Evolutionary conservation across 176 grass and related monocot genomes (phyloP), one percentile per base, ranked within the genome.

Genomic region (Cenchrus fungigraminus): DNA sequence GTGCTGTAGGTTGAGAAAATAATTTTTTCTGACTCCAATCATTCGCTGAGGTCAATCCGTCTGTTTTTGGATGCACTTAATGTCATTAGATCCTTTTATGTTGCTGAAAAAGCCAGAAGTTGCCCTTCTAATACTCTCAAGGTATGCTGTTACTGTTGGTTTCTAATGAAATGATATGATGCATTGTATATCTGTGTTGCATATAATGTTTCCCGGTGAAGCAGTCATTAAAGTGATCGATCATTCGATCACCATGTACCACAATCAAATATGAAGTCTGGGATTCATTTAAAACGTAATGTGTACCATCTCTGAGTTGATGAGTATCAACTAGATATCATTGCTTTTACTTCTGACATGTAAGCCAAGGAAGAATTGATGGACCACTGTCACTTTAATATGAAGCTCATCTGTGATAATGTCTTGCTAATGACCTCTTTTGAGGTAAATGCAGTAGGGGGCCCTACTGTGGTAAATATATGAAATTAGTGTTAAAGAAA

Each of bases 51-150:
- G 85, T 98, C 95, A 63, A 89, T 93, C 86, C 83, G 95, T 67
- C 79, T 94, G 76, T 86, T 98, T 86, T 79, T 98, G 89, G 89
- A 94, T 90, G 87, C 89, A 82, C 74, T 98, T 69, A 98, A 98
- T 87, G 85, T 82, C 62, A 54, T 95, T 66, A 94, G 95, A 83
- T 93, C 91, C 14, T 86, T 90, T 86, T 90, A 88, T 88, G 86
- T 98, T 89, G 54, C 87, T 66, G 92, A 92, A 90, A 95, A 76
- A 63, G 76, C 83, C 53, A 88, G 76, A 84, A 78, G 66, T 74
- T 46, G 51, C 44, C 83, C 95, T 75, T 86, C 87, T 77, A 83
- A 79, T 86, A 81, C 82, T 69, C 61, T 86, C n/a, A 98, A 95
- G 92, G 95, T 97, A 91, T 68, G 22, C 12, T 84, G 22, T 72